A percentile compares a stretch with the other conserved stretches of the same genome.
These are phyloP conservation scores for Calonectria naviculata DNA, from an alignment of 2,329 filamentous ascomycete genomes.

Conservation along the genomic window DNA sequence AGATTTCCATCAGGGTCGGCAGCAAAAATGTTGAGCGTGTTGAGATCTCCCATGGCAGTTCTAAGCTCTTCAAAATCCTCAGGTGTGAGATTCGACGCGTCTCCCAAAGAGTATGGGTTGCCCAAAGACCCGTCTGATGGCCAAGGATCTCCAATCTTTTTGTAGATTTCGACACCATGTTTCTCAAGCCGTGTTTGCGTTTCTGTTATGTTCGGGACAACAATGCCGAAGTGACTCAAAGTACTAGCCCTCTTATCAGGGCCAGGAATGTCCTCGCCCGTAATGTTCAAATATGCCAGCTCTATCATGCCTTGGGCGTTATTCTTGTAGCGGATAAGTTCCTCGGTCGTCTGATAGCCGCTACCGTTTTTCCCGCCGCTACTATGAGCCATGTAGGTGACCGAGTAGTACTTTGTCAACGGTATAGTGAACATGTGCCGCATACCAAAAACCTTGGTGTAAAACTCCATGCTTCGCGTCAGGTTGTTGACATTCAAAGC, in stretches of 20 bases:
- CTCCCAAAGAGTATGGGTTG: not conserved
- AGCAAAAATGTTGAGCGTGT: not conserved
- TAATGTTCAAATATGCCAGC: slow-evolving; percentile 5
- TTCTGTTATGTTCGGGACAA: slow-evolving; percentile 11
- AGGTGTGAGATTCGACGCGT: not conserved
- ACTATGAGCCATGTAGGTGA: slow-evolving; percentile 6
- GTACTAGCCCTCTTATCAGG: not conserved
- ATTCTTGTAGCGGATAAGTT: slow-evolving; percentile 12
- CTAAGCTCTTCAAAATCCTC: slow-evolving; percentile 1
- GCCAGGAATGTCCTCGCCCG: not conserved
- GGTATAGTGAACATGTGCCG: slow-evolving; percentile 5
- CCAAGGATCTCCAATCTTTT: not conserved
- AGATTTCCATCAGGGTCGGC: slow-evolving; percentile 15
- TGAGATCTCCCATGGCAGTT: not conserved
- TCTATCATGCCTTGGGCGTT: not conserved
- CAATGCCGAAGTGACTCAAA: slow-evolving; percentile 6
- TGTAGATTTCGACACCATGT: slow-evolving; percentile 7
- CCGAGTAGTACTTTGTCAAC: not conserved
- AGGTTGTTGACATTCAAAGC: slow-evolving; percentile 5
- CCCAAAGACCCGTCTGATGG: not conserved
- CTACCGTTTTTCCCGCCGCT: not conserved
- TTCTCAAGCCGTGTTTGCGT: slow-evolving; percentile 2
- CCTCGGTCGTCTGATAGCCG: slow-evolving; percentile 5
- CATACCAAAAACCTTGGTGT: slow-evolving; percentile 7
- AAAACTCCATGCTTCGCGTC: slow-evolving; percentile 9